Evolutionary conservation across 1,139 yeast species (phyloP), one percentile per base, ranked within the genome.

Genomic region (Hemisphaericaspora xylofermentans): DNA sequence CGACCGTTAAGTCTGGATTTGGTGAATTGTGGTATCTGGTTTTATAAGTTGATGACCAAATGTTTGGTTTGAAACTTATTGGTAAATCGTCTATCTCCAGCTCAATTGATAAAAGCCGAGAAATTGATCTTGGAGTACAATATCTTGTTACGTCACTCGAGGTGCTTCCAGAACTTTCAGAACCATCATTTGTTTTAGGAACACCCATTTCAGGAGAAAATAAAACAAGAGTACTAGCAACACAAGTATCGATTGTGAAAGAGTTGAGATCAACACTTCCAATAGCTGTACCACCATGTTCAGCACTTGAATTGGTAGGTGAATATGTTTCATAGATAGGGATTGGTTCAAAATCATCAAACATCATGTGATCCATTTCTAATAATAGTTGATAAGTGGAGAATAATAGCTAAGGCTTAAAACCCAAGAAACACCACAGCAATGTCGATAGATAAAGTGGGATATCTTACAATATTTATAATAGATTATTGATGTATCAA

Each of bases 11-110:
- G 10, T 31, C 34, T 21, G 21, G 13, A 10, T 26, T 14, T 17
- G 21, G 17, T 10, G 25, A 19, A 28, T 4, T 21, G 6, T 33
- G n/a, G 8, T n/a, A 15, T 4, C 21, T 17, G 15, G 12, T 35
- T 21, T 12, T 48, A 41, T 43, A 54, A 22, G 42, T 35, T 7
- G 49, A 33, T 3, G 61, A 51, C 68, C 68, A 63, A 18, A 63
- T 62, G 38, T 51, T 60, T 2, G 49, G 41, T 37, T 41, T 48
- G 21, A 42, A 45, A 7, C 37, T 38, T 33, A 48, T 41, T 7
- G 50, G 56, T 9, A 46, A 25, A 29, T 46, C 42, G 22, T 46
- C 51, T 35, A 46, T 44, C 31, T 43, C 52, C 13, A 46, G 43
- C 33, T 45, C 57, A 31, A 58, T 51, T 1, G 56, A 45, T 33